Evolutionary conservation across 768 basidiomycete genomes (phyloP), one percentile per base, ranked within the genome.

Genomic region (Tylopilus sp.): DNA sequence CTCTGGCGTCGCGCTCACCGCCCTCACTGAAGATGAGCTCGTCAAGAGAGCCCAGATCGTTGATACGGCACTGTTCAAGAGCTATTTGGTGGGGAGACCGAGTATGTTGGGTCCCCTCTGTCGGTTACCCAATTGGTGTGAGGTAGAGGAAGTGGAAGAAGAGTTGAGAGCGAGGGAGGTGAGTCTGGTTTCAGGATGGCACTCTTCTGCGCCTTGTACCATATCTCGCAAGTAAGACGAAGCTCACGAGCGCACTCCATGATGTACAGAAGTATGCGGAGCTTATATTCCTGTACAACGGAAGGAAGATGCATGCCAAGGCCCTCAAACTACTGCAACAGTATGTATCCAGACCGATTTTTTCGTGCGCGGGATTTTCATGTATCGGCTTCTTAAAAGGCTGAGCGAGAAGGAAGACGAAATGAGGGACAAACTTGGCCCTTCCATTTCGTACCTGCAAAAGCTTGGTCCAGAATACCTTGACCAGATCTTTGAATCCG

Each of bases 121-220:
- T 69, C 80, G 95, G 39, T 74, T 95, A 22, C 81, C 91, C 3
- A 98, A 97, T 68, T 99, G 94, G 93, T 98, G 95, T 68, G 97
- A 98, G 63, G 94, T 98, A 1, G 83, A 83, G 5, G 90, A 95
- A 61, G 91, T 95, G 1, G 94, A 99, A 66, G 92, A 89, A 64
- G 81, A 92, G 53, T 70, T 99, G 47, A 78, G 82, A 51, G 81
- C 80, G 25, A 80, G 87, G 31, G 85, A 88, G 81, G 95, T 91
- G 50, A 26, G 78, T 54, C 21, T 1, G 15, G 15, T 22, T 20
- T 47, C 13, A 0, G 36, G n/a, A 17, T 15, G 15, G 33, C 13
- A 2, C 13, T 12, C 13, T 8, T 35, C 4, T 12, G 33, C 17
- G 33, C 33, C 15, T 17, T 17, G 15, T n/a, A n/a, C n/a, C n/a